Evolutionary conservation across 2,329 filamentous ascomycete genomes (phyloP), one percentile per base, ranked within the genome.

Genomic region (Fusarium clavum): DNA sequence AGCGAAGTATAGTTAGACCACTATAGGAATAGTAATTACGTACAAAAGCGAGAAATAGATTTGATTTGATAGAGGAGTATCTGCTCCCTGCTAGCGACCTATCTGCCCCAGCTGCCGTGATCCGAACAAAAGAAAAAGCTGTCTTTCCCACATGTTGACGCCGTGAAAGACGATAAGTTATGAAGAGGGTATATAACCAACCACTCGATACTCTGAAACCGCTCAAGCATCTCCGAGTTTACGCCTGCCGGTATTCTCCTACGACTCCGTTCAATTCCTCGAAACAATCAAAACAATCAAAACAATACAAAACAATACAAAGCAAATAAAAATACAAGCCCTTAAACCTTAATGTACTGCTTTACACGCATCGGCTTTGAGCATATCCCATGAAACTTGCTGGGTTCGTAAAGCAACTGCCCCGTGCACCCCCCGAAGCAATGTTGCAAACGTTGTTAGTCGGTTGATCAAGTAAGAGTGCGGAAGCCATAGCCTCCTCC

Each of bases 1-100:
- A 96, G 82, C 87, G 85, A 76, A 94, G 82, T 61, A 87, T 91
- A 75, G 87, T 90, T 18, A 90, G 83, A 80, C 85, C 87, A 52
- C 74, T 89, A 75, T 90, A 81, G 70, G 53, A 27, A 45, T 34
- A 12, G 20, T 38, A 32, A 22, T 69, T 32, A 25, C 53, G 48
- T 44, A 56, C n/a, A 51, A 51, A 46, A 55, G 41, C 20, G 55
- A 20, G 25, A 40, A 38, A 48, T 45, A 41, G 44, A 53, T 57
- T 71, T 71, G 44, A 53, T 57, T 69, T 71, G 41, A 53, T 69
- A 61, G 63, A 73, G 55, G 48, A 45, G 46, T 32, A 45, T 69
- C 41, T 64, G 32, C 49, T 52, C 49, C 40, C n/a, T 40, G 58
- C 46, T 43, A 66, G 60, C 56, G 46, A 71, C 38, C 43, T 57